These are phyloP conservation scores for Phycomyces blakesleeanus DNA, from an alignment of 192 early-diverging fungal species.

Conservation along the genomic window DNA sequence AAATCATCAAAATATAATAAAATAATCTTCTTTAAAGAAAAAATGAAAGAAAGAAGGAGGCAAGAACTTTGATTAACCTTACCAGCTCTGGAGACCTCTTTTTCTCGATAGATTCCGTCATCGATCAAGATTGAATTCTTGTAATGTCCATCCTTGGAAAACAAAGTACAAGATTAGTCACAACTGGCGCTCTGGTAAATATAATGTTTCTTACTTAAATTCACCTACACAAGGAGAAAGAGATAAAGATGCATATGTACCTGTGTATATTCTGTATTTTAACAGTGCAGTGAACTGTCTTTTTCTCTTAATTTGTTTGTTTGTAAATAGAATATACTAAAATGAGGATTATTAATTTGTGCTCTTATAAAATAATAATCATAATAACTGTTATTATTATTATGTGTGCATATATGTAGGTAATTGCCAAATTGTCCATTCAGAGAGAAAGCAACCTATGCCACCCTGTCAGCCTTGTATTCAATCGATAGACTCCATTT, in stretches of 20 bases:
- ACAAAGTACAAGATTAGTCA: conserved; percentile 44
- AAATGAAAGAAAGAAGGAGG: no score
- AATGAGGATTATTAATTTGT: conserved; percentile 1
- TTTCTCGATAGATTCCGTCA: conserved; percentile 37
- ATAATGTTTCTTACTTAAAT: no score
- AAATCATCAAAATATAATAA: no score
- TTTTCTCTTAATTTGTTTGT: background rate
- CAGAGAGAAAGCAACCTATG: conserved; percentile 3
- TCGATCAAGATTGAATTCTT: background rate
- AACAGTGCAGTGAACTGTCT: background rate
- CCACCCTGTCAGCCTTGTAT: background rate
- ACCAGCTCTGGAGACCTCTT: conserved; percentile 46
- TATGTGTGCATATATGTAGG: background rate
- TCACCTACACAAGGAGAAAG: no score
- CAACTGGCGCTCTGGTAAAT: conserved; percentile 49
- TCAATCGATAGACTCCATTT: no score
- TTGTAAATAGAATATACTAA: conserved; percentile 11
- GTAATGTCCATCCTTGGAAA: conserved; percentile 34
- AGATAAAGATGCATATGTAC: no score
- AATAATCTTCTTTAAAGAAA: no score
- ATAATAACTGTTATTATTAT: no score
- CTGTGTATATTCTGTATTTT: no score
- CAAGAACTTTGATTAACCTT: background rate
- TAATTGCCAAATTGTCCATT: background rate
- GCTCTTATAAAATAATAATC: no score